phyloP scores from a whole-genome alignment of 345 rosid species.

The Gynandropsis gynandra region DNA sequence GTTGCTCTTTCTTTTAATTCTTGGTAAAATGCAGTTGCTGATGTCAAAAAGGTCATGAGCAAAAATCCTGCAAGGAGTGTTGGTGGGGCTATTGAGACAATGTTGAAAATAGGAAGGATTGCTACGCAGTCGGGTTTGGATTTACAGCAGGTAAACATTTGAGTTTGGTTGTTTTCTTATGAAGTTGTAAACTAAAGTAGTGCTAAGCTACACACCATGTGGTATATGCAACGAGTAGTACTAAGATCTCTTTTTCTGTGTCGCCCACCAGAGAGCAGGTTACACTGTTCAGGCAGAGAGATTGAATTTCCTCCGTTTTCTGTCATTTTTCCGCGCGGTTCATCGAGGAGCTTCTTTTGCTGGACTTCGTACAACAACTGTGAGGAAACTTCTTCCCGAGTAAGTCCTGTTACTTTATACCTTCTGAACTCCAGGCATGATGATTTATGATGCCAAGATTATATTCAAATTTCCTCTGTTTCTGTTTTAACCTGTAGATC shows the following conservation, averaged over 20 bases:
- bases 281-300: slow-evolving; percentile 97
- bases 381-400: slow-evolving; percentile 96
- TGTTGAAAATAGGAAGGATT: slow-evolving; percentile 76
- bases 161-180: slow-evolving; percentile 9
- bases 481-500: slow-evolving; percentile 43
- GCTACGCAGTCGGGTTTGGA: slow-evolving; percentile 72
- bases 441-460: slow-evolving; percentile 10
- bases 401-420: slow-evolving; percentile 31
- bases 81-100: slow-evolving; percentile 53
- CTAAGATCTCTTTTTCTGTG: slow-evolving; percentile 9
- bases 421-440: slow-evolving; percentile 11
- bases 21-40: slow-evolving; percentile 40
- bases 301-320: slow-evolving; percentile 81
- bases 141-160: slow-evolving; percentile 66
- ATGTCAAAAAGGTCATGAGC: slow-evolving; percentile 63
- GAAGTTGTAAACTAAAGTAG: slow-evolving; percentile 9
- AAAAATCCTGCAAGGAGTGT: slow-evolving; percentile 42
- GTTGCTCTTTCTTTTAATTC: slow-evolving; percentile 9
- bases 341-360: slow-evolving; percentile 99
- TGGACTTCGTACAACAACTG: slow-evolving; percentile 90
- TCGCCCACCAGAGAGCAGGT: slow-evolving; percentile 63
- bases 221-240: slow-evolving; percentile 8
- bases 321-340: slow-evolving; percentile 89
- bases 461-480: slow-evolving; percentile 13
- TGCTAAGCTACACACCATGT: slow-evolving; percentile 10